Evolutionary conservation across 805 yeast species (phyloP), one percentile per base, ranked within the genome.

Genomic region (Huiozyma naganishii): DNA sequence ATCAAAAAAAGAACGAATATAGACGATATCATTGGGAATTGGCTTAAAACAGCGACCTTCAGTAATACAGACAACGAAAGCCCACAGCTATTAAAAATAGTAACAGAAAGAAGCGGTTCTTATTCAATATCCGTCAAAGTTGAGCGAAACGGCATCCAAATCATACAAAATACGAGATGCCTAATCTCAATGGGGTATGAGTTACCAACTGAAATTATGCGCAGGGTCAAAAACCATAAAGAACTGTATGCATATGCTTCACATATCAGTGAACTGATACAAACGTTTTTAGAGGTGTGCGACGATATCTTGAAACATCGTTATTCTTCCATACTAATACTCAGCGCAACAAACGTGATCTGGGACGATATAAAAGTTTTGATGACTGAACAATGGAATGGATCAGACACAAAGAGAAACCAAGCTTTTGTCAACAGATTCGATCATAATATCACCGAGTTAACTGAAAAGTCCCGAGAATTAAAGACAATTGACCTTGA

Each of bases 211-310:
- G 52, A 68, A 5, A 47, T 83, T 2, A 48, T 65, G 10, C 53
- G 72, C 1, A 69, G 66, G 28, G 68, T 85, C 1, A 68, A 75
- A 37, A 71, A 68, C 29, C 66, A 79, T 2, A 67, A 73, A 44
- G 63, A 68, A 29, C 53, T 82, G 0, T 72, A 77, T 41, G 86
- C 89, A 0, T 70, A 71, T 48, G 80, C 83, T 0, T 62, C 71
- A 4, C 65, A 71, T 7, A 47, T 86, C 6, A 57, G 62, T 5
- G 89, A 83, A 45, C 70, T 76, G 6, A 41, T 81, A 3, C 55
- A 58, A 6, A 61, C 70, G 1, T 64, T 79, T 41, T 56, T 65
- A 40, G 48, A 57, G 1, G 46, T 68, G 0, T 46, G 67, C 11
- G 27, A 41, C 0, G 51, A 54, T 0, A 52, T 69, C n/a, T 67